phyloP scores from a whole-genome alignment of 139 green algal genomes.

The Spirogloea muscicola region DNA sequence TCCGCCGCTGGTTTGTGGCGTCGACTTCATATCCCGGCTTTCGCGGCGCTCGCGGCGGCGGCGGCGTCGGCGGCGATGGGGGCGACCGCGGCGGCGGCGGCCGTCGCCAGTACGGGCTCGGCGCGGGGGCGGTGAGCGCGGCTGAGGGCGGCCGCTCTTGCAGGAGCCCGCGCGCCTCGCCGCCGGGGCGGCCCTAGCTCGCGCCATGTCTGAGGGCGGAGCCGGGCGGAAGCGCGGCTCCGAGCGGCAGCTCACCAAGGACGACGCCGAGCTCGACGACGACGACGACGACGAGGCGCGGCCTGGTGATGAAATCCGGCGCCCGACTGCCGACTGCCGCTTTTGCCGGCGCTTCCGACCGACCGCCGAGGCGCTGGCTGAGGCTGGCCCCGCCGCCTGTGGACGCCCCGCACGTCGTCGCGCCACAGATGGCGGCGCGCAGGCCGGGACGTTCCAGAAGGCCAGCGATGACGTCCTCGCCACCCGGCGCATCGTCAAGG shows the following conservation, averaged over 20 bases:
- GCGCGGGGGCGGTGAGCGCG: neutral
- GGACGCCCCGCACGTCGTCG: neutral
- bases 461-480: conserved; percentile 31
- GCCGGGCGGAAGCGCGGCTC: conserved; percentile 30
- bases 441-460: conserved; percentile 23
- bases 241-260: conserved; percentile 42
- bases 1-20: neutral
- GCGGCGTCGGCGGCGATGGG: neutral
- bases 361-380: too few species aligned
- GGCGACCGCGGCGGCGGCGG: neutral
- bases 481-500: conserved; percentile 37
- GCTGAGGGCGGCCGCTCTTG: neutral
- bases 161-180: neutral
- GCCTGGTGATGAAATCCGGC: neutral
- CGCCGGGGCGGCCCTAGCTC: neutral
- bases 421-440: neutral
- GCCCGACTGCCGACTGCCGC: neutral
- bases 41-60: neutral
- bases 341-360: too few species aligned
- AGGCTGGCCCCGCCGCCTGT: too few species aligned
- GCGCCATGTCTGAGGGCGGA: neutral
- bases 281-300: neutral
- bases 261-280: conserved; percentile 15
- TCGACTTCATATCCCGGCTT: neutral
- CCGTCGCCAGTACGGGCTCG: neutral